Evolutionary conservation across 2,329 filamentous ascomycete genomes (phyloP), one percentile per base, ranked within the genome.

Genomic region (Colletotrichum abscissum): DNA sequence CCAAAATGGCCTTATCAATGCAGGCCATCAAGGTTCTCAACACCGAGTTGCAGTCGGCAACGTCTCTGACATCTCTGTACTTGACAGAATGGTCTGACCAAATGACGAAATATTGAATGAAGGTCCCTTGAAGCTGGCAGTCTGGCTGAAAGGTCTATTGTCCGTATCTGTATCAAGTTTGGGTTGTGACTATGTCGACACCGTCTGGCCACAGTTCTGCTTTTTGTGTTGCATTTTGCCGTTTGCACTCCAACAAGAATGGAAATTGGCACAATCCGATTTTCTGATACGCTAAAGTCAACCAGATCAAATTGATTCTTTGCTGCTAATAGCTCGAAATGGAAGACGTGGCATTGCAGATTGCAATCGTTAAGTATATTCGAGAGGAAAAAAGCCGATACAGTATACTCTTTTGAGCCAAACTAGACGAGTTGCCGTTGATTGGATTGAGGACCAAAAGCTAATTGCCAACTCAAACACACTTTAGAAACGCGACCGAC

Each of bases 1-100:
- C 54, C 12, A 30, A 52, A 63, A 42, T 12, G 56, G 16, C 66
- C 56, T 71, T 67, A 67, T 72, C 72, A 30, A 63, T 55, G 57
- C 63, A 63, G 42, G 54, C 66, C 72, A 75, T 74, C 74, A 74
- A 64, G 74, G 74, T 75, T 63, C 74, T 69, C 74, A 22, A 24
- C 16, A 30, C 52, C 59, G 64, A 52, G 24, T 19, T 24, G 11
- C 16, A 26, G 12, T 28, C 33, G 19, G 35, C n/a, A 11, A 22
- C 46, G 5, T 55, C 22, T 9, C 16, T 30, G 22, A 1, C 24
- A 12, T 38, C 38, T 35, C 33, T 35, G 33, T 35, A n/a, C 30
- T 46, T 9, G 19, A 9, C 19, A n/a, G 42, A 22, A 22, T 22
- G 19, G 11, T 22, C 4, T 4, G 42, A 49, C 8, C 8, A 49